Percentiles rank a stretch among this genome's conserved stretches.
phyloP scores from a whole-genome alignment of 1,139 yeast species.

The Geotrichum carabidarum region DNA sequence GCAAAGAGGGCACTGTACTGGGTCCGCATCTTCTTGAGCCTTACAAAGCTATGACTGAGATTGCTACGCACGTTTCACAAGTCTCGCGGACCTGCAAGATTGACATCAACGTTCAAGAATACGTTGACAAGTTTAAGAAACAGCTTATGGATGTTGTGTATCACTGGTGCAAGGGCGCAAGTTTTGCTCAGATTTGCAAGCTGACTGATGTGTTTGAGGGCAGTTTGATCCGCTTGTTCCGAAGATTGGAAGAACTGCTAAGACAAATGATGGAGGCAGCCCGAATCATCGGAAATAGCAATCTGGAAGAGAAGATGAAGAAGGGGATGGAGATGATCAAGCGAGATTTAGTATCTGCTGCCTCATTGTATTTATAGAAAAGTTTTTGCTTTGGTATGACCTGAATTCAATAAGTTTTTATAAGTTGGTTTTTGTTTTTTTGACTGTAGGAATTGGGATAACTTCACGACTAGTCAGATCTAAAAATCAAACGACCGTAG shows the following conservation, averaged over 20 bases:
- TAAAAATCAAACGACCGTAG: no score
- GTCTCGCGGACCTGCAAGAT: constrained; percentile 83
- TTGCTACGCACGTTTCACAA: constrained; percentile 86
- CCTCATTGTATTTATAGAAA: constrained; percentile 65
- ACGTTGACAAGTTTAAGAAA: constrained; percentile 82
- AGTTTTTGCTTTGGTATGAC: neutral
- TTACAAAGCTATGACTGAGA: constrained; percentile 73
- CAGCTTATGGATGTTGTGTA: constrained; percentile 95
- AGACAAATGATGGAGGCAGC: constrained; percentile 89
- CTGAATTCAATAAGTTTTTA: neutral
- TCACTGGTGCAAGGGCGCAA: constrained; percentile 95
- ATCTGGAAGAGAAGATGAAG: constrained; percentile 83
- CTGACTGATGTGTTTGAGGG: constrained; percentile 99
- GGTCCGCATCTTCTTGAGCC: constrained; percentile 90
- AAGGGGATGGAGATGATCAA: constrained; percentile 78
- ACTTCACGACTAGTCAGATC: no score
- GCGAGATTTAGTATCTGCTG: constrained; percentile 94
- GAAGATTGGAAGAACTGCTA: constrained; percentile 86
- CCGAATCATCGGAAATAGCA: constrained; percentile 84
- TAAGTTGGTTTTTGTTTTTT: neutral
- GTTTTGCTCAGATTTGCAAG: constrained; percentile 93
- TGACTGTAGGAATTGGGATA: no score
- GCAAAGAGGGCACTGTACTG: constrained; percentile 80
- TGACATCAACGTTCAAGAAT: constrained; percentile 84
- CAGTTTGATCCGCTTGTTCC: constrained; percentile 85